These are phyloP conservation scores for Brasenia schreberi DNA, from an alignment of 164 flowering plant species.

Conservation along the genomic window DNA sequence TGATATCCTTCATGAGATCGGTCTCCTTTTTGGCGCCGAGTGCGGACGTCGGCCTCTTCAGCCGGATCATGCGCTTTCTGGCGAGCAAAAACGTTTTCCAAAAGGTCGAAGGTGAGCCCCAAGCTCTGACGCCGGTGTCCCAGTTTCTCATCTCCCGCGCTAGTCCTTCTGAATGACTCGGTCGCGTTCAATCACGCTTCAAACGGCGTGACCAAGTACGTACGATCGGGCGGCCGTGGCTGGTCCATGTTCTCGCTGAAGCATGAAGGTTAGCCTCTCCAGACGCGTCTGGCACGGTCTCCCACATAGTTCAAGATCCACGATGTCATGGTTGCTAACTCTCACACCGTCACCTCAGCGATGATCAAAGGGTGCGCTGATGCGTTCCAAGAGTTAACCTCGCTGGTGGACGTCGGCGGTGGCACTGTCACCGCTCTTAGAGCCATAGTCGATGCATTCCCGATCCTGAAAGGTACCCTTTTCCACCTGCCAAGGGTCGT, in stretches of 20 bases:
- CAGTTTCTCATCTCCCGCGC: too few species aligned
- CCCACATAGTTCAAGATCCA: slow-evolving; percentile 14
- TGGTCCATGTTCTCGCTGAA: too few species aligned
- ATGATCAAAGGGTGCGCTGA: slow-evolving; percentile 7
- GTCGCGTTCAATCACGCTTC: too few species aligned
- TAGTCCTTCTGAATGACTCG: too few species aligned
- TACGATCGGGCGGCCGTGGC: too few species aligned
- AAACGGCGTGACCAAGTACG: too few species aligned
- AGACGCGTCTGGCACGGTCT: slow-evolving; percentile 8
- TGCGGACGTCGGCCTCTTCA: slow-evolving; percentile 5
- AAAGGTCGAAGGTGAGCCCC: not conserved
- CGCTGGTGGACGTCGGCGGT: slow-evolving; percentile 21
- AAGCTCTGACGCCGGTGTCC: too few species aligned
- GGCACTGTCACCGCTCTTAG: slow-evolving; percentile 17
- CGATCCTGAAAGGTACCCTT: slow-evolving; percentile 13
- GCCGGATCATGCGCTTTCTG: slow-evolving; percentile 22
- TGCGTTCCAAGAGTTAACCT: slow-evolving; percentile 5
- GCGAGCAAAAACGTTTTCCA: slow-evolving; percentile 14
- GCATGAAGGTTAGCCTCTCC: too few species aligned
- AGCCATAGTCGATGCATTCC: slow-evolving; percentile 17
- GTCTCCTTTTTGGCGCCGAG: slow-evolving; percentile 7
- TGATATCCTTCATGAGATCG: slow-evolving; percentile 30
- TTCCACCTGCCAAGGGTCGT: slow-evolving; percentile 17
- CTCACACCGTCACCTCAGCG: slow-evolving; percentile 6
- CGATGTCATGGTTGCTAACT: slow-evolving; percentile 21